A percentile compares a stretch with the other conserved stretches of the same genome.
Evolutionary conservation across 441 rosid genomes (phyloP).

Genomic region (Erodium moschatum): DNA sequence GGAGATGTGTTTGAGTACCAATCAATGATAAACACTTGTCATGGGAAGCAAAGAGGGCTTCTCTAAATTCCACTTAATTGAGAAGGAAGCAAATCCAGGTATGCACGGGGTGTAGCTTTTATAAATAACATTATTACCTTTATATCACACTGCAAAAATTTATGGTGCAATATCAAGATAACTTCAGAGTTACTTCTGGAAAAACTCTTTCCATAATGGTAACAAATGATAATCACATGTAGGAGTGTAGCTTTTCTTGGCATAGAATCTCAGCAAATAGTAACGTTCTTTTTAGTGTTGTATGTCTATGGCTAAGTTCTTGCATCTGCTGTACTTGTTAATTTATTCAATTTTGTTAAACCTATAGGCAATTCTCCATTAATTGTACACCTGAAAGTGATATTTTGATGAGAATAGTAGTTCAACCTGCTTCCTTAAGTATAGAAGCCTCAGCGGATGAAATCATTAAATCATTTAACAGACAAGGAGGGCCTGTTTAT

Average conservation of each 20-base stretch:
- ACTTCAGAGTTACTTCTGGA: neutral
- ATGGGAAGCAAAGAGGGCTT: neutral
- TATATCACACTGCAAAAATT: neutral
- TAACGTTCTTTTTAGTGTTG: neutral
- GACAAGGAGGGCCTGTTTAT: neutral
- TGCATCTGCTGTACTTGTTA: neutral
- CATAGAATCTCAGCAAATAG: neutral
- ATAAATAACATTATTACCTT: neutral
- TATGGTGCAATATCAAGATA: neutral
- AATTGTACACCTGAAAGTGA: neutral
- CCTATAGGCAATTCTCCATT: neutral
- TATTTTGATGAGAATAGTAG: neutral
- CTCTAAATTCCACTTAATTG: neutral
- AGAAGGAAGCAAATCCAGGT: neutral
- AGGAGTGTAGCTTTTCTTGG: neutral
- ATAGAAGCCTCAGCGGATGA: neutral
- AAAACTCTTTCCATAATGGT: neutral
- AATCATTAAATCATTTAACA: neutral
- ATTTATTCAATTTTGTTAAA: neutral
- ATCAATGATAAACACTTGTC: neutral
- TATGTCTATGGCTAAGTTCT: neutral
- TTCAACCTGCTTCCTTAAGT: neutral
- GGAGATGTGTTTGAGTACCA: neutral
- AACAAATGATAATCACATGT: neutral
- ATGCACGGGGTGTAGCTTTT: neutral